Evolutionary conservation across 2,329 filamentous ascomycete species (phyloP), one percentile per base, ranked within the genome.

Genomic region (Alternaria arborescens): DNA sequence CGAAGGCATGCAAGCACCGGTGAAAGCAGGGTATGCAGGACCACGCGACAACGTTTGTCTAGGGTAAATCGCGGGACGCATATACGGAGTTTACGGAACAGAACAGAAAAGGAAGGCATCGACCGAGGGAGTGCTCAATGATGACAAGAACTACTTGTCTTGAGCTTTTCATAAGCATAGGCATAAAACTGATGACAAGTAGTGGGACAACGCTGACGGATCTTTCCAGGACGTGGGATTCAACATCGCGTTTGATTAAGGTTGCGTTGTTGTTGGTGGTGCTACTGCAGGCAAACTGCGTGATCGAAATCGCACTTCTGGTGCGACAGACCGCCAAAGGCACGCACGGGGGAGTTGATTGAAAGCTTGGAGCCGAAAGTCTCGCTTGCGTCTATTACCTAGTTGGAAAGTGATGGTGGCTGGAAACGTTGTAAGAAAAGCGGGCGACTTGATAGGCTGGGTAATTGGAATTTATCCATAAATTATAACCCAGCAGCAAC

Each of bases 401-500:
- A 52, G 14, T 41, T 20, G 22, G 36, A n/a, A 24, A 41, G 30
- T 20, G 30, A 18, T 34, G 38, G 22, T 38, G 42, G 52, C 56
- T 48, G 43, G 34, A 43, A 22, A 16, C 14, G 46, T 34, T 44
- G 38, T 36, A 55, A 42, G 38, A 41, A 41, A 41, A 42, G 38
- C 20, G 14, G 22, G 38, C 30, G 38, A n/a, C 24, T 47, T 60
- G 36, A 56, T 55, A 64, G 61, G 58, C 47, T 55, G 55, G 43
- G 36, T 44, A 52, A 42, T 36, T 38, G 52, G 24, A 18, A 48
- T 64, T 66, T 61, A 64, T 55, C 64, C 61, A 53, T 12, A 43
- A 57, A 55, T 48, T 50, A 54, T 60, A 43, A 26, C 1, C 36
- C 28, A 51, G 20, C 41, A 51, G 12, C 24, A 47, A 38, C 20